Conservation (phyloP, 345 rosid species). For the Carallia pectinifolia region DNA sequence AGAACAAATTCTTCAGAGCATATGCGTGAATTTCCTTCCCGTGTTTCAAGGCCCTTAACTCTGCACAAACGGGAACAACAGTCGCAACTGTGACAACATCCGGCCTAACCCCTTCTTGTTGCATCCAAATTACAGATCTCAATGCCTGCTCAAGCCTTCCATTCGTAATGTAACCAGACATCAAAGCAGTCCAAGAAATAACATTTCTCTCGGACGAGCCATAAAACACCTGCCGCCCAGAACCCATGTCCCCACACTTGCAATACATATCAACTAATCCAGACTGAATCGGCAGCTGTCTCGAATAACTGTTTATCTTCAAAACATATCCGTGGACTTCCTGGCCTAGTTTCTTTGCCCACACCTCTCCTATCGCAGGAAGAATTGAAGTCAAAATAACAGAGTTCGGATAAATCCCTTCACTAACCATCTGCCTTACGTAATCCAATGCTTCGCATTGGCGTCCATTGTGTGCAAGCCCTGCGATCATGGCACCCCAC, state of each 20-base stretch:
- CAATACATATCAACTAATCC: constrained; percentile 84
- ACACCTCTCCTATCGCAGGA: constrained; percentile 64
- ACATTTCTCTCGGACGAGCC: constrained; percentile 59
- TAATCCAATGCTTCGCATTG: constrained; percentile 60
- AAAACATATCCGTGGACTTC: constrained; percentile 74
- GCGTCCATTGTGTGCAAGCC: constrained; percentile 69
- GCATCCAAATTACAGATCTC: constrained; percentile 92
- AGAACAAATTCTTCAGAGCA: constrained; percentile 65
- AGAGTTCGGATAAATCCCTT: constrained; percentile 63
- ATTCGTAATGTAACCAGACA: constrained; percentile 73
- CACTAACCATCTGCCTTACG: constrained; percentile 62
- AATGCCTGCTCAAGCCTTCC: constrained; percentile 80
- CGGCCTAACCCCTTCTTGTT: constrained; percentile 80
- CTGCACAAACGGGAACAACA: constrained; percentile 69
- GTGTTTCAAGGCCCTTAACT: constrained; percentile 56
- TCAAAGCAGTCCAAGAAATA: constrained; percentile 83
- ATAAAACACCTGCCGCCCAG: constrained; percentile 71
- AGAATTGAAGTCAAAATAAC: constrained; percentile 65
- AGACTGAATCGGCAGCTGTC: constrained; percentile 55
- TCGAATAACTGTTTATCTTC: constrained; percentile 48
- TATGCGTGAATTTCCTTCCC: constrained; percentile 89
- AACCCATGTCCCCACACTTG: constrained; percentile 72
- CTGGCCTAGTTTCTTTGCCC: constrained; percentile 53
- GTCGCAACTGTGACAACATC: constrained; percentile 77
- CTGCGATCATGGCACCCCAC: constrained; percentile 92